Evolutionary conservation across 1,284 basidiomycete species (phyloP).

Genomic region (Phlebopus sp.): DNA sequence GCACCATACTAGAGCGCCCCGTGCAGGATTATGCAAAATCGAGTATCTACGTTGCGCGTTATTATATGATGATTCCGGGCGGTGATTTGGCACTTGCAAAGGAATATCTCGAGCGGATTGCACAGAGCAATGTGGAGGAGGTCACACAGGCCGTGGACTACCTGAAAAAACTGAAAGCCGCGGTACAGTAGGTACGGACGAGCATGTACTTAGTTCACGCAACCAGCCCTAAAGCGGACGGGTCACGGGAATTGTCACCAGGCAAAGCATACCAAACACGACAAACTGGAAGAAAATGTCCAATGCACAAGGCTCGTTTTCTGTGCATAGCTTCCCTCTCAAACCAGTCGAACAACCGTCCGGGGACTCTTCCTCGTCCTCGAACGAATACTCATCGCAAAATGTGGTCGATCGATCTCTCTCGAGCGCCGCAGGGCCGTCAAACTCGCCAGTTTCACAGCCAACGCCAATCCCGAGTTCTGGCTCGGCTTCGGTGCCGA

Average conservation of each 20-base stretch:
- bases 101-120: slow-evolving; percentile 69
- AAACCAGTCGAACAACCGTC: slow-evolving; percentile 15
- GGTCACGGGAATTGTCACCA: slow-evolving; percentile 42
- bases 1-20: slow-evolving; percentile 49
- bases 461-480: slow-evolving; percentile 5
- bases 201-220: background rate
- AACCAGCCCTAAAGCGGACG: slow-evolving; percentile 39
- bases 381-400: slow-evolving; percentile 9
- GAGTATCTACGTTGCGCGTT: slow-evolving; percentile 77
- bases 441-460: slow-evolving; percentile 30
- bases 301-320: slow-evolving; percentile 42
- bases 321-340: slow-evolving; percentile 29
- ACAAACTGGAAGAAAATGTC: slow-evolving; percentile 62
- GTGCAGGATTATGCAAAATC: slow-evolving; percentile 76
- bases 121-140: slow-evolving; percentile 74
- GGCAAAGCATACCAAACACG: slow-evolving; percentile 49
- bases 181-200: slow-evolving; percentile 23
- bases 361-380: slow-evolving; percentile 4
- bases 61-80: slow-evolving; percentile 60
- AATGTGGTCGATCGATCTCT: slow-evolving; percentile 21
- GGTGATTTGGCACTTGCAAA: slow-evolving; percentile 61
- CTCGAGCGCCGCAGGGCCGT: slow-evolving; percentile 31
- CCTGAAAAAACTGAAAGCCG: slow-evolving; percentile 51
- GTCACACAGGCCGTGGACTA: slow-evolving; percentile 62
- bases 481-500: slow-evolving; percentile 10